Evolutionary conservation across 2,329 filamentous ascomycete species (phyloP).

Genomic region (Sclerotinia glacialis): DNA sequence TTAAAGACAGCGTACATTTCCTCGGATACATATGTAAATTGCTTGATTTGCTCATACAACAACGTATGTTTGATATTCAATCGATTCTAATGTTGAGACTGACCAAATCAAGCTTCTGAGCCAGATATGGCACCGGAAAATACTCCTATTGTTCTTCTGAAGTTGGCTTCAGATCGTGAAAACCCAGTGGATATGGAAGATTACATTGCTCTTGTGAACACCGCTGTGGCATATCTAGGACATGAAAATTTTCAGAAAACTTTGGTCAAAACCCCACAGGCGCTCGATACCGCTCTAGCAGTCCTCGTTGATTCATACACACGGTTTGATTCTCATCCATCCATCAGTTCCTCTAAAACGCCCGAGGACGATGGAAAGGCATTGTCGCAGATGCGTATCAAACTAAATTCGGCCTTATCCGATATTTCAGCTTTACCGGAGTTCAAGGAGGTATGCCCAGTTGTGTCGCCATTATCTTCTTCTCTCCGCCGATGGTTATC

Average conservation of each 20-base stretch:
- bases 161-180: slow-evolving; percentile 46
- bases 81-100: not conserved
- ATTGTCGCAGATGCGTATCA: slow-evolving; percentile 49
- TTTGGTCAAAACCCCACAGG: slow-evolving; percentile 42
- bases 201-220: slow-evolving; percentile 51
- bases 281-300: slow-evolving; percentile 46
- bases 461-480: slow-evolving; percentile 45
- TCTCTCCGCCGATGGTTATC: slow-evolving; percentile 50
- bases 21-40: slow-evolving; percentile 57
- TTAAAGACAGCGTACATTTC: slow-evolving; percentile 45
- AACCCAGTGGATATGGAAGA: slow-evolving; percentile 51
- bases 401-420: slow-evolving; percentile 51
- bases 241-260: slow-evolving; percentile 51
- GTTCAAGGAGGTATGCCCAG: slow-evolving; percentile 46
- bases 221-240: slow-evolving; percentile 56
- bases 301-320: slow-evolving; percentile 50
- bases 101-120: slow-evolving; percentile 34
- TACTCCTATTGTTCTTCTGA: slow-evolving; percentile 51
- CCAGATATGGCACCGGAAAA: slow-evolving; percentile 41
- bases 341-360: slow-evolving; percentile 26
- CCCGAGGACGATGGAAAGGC: slow-evolving; percentile 48
- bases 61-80: slow-evolving; percentile 42
- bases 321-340: slow-evolving; percentile 41
- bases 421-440: slow-evolving; percentile 51
- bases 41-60: slow-evolving; percentile 51